Base-by-base conservation (phyloP, 2,329 filamentous ascomycete genomes). In the Colletotrichum lindemuthianum region DNA sequence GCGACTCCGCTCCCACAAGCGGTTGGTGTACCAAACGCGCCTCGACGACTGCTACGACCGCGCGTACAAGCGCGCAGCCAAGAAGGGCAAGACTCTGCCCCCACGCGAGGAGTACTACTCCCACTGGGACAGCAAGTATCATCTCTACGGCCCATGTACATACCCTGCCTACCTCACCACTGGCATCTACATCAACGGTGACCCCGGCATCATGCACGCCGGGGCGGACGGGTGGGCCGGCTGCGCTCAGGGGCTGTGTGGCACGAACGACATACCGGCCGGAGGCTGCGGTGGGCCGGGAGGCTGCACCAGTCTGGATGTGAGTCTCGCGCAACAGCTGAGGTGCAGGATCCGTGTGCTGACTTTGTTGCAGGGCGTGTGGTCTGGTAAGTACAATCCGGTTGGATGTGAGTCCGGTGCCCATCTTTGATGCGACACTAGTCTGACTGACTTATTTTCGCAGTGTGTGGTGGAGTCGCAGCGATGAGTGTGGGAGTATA, bases 21-120 rank as follows among this genome's bases (percentile, higher is more conserved):
- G 72, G 10, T 63, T 69, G 1, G 11, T 68, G 8, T 74, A 79
- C 65, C 61, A 74, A 32, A 66, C 57, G 8, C 77, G 77, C 0
- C 72, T 86, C 0, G 85, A 90, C 34, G 76, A 76, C 4, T 83
- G 85, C 37, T 92, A 92, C 72, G 75, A 78, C 33, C 85, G 83
- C 66, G 86, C 86, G 0, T 73, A 74, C 15, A 79, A 77, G 47
- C 79, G 85, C 2, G 84, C 85, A 0, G 75, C 77, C 63, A 82
- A 80, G 65, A 83, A 82, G 63, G 84, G 84, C 4, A 76, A 83
- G 4, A 74, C 75, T 0, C 68, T 86, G 4, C 84, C 84, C 2
- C 75, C 79, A 0, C 73, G 77, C n/a, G 78, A 85, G 4, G 73
- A 82, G 43, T 87, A 84, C 60, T 83, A 84, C 63, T 72, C 78